Evolutionary conservation across 208 protist species (phyloP).

Genomic region (Dictyostelium gargantuum): DNA sequence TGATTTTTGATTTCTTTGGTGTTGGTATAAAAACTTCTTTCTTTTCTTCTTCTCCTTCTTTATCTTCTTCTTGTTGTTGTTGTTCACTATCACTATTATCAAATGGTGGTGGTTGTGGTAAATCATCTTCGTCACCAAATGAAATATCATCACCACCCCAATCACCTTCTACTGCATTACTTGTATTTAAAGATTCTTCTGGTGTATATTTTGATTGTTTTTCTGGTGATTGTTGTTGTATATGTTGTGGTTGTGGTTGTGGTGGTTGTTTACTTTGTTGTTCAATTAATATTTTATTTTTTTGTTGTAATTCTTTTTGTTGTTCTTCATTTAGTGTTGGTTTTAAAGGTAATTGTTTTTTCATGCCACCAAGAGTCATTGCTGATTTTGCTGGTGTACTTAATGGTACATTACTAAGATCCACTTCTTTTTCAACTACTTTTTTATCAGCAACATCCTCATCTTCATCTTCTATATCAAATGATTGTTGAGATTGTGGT

Average conservation of each 20-base stretch:
- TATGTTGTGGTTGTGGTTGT: not conserved
- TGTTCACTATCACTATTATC: too few relatives aligned
- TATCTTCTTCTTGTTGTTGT: not conserved
- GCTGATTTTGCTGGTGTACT: constrained; percentile 12
- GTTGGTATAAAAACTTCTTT: not conserved
- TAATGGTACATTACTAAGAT: constrained; percentile 44
- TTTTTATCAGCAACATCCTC: not conserved
- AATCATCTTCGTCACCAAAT: constrained; percentile 2
- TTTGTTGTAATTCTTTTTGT: not conserved
- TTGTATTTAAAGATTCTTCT: not conserved
- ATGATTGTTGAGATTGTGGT: not conserved
- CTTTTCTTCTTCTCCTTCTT: not conserved
- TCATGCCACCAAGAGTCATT: constrained; percentile 8
- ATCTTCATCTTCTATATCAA: not conserved
- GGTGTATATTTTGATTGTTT: not conserved
- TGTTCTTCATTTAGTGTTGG: not conserved
- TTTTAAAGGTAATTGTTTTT: not conserved
- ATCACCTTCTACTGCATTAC: not conserved
- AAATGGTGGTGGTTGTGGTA: not conserved
- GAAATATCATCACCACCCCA: constrained; percentile 13
- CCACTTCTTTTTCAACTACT: not conserved
- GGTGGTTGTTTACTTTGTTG: not conserved
- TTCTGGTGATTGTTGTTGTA: not conserved
- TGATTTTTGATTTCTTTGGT: not conserved
- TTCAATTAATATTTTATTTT: not conserved